A percentile compares a stretch with the other conserved stretches of the same genome.
Evolutionary conservation across 306 rosid genomes (phyloP).

Genomic region (Lotus japonicus): DNA sequence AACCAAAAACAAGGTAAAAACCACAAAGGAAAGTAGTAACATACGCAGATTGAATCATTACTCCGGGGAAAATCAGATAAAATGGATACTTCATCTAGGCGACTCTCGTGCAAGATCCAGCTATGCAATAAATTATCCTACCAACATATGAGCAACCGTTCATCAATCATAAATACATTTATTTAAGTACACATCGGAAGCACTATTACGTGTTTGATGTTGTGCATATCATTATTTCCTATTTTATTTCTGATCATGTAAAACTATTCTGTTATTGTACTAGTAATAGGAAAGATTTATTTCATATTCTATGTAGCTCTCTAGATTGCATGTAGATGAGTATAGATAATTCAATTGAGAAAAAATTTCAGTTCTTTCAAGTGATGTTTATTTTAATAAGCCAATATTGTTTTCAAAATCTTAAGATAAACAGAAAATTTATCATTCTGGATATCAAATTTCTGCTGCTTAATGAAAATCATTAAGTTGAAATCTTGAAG

Average conservation of each 20-base stretch:
- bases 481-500: neutral
- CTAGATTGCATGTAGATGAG: neutral
- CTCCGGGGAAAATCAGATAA: constrained; percentile 43
- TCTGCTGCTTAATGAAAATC: neutral
- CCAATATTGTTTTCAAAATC: neutral
- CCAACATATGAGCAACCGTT: constrained; percentile 25
- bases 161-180: constrained; percentile 12
- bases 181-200: neutral
- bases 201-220: neutral
- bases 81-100: constrained; percentile 45
- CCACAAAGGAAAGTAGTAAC: neutral
- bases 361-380: neutral
- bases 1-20: constrained; percentile 7
- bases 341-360: neutral
- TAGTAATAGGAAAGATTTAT: neutral
- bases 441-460: neutral
- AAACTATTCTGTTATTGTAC: neutral
- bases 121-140: constrained; percentile 71
- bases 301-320: too few relatives aligned
- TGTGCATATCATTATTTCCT: too few relatives aligned
- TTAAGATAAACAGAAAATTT: neutral
- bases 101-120: constrained; percentile 56
- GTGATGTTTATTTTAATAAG: neutral
- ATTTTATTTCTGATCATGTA: neutral
- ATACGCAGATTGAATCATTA: constrained; percentile 44